Conservation (phyloP, 164 flowering plant species). For the Piper longum region DNA sequence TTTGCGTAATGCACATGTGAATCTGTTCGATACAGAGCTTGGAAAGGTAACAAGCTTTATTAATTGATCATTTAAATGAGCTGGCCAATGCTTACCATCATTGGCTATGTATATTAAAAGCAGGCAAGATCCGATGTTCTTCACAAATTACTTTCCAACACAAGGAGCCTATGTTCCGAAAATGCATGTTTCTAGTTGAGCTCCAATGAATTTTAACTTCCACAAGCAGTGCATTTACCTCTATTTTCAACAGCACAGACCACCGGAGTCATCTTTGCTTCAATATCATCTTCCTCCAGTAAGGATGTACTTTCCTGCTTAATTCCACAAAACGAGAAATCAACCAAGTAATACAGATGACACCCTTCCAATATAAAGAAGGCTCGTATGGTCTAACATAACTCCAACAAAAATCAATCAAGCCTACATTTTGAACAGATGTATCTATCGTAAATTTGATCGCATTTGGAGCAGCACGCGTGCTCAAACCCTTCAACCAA, state of each 20-base stretch:
- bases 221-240: constrained; percentile 91
- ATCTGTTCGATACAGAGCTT: too few species aligned
- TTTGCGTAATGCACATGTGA: too few species aligned
- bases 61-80: too few species aligned
- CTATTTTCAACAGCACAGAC: constrained; percentile 74
- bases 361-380: not conserved
- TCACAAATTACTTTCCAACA: too few species aligned
- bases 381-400: not conserved
- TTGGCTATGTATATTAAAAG: too few species aligned
- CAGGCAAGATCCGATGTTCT: too few species aligned
- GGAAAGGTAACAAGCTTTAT: too few species aligned
- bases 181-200: not conserved
- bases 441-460: constrained; percentile 94
- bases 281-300: constrained; percentile 30
- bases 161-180: too few species aligned
- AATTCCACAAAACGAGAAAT: not conserved
- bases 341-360: not conserved
- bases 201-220: constrained; percentile 33
- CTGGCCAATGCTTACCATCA: too few species aligned
- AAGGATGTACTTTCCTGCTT: constrained; percentile 28
- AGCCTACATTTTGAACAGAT: constrained; percentile 38
- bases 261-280: constrained; percentile 65
- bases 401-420: not conserved
- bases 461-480: constrained; percentile 96
- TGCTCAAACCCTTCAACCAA: constrained; percentile 27